Percentiles rank a stretch among this genome's conserved stretches.
Evolutionary conservation across 768 basidiomycete species (phyloP).

Genomic region (Podaxis sp.): DNA sequence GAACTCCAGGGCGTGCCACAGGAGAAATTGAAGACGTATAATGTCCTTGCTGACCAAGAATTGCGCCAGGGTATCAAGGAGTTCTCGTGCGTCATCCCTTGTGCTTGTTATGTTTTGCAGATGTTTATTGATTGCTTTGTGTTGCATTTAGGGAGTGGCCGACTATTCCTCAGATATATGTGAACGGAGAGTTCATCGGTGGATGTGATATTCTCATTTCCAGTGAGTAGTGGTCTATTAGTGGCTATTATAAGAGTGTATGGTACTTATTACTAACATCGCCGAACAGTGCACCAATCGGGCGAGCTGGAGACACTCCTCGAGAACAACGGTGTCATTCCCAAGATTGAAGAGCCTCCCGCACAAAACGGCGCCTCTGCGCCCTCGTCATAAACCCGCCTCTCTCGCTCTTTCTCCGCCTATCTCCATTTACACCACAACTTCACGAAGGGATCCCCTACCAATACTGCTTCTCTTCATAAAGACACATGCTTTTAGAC

Average conservation of each 20-base stretch:
- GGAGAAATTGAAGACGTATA: slow-evolving; percentile 86
- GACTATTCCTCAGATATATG: slow-evolving; percentile 93
- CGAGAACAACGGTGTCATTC: slow-evolving; percentile 68
- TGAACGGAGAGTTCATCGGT: slow-evolving; percentile 94
- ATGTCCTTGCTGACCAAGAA: slow-evolving; percentile 86
- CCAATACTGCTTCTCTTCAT: neutral
- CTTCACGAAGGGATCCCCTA: neutral
- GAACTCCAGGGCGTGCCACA: slow-evolving; percentile 77
- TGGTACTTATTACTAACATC: slow-evolving; percentile 1
- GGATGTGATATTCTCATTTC: slow-evolving; percentile 93
- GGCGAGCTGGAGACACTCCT: slow-evolving; percentile 89
- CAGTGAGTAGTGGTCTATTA: slow-evolving; percentile 55
- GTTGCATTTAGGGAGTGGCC: slow-evolving; percentile 81
- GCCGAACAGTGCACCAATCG: slow-evolving; percentile 83
- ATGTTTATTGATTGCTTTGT: neutral
- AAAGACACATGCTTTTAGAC: neutral
- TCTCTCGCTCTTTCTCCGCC: neutral
- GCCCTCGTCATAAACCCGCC: neutral
- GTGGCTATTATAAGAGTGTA: slow-evolving; percentile 1
- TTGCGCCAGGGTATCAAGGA: slow-evolving; percentile 89
- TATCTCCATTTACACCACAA: neutral
- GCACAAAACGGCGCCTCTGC: slow-evolving; percentile 6
- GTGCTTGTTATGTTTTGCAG: neutral
- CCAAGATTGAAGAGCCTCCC: slow-evolving; percentile 38
- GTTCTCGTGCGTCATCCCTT: slow-evolving; percentile 73